phyloP scores from a whole-genome alignment of 2,329 filamentous ascomycete genomes.

The Xylaria digitata region DNA sequence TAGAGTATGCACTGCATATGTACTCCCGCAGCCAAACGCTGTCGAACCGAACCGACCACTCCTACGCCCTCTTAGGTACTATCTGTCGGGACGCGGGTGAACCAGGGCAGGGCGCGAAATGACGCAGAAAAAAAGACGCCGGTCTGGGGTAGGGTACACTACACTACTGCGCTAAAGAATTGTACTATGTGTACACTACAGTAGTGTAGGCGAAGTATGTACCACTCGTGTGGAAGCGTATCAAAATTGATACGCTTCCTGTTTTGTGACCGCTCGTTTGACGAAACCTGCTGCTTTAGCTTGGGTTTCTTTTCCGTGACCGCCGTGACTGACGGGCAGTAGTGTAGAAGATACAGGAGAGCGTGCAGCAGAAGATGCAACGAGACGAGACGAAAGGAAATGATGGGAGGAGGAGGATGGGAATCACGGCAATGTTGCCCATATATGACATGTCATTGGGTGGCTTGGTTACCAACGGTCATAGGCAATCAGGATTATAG shows the following conservation, averaged over 20 bases:
- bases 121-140: background rate
- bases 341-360: background rate
- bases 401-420: background rate
- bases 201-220: slow-evolving; percentile 8
- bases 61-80: too few relatives aligned
- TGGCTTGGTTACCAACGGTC: slow-evolving; percentile 1
- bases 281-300: slow-evolving; percentile 10
- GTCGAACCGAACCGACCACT: slow-evolving; percentile 13
- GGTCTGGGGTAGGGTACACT: background rate
- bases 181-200: too few relatives aligned
- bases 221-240: slow-evolving; percentile 23
- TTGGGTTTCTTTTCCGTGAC: background rate
- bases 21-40: slow-evolving; percentile 15
- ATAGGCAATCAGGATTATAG: slow-evolving; percentile 9
- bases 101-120: slow-evolving; percentile 1
- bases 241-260: background rate
- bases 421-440: background rate
- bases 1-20: slow-evolving; percentile 3
- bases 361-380: background rate
- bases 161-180: background rate
- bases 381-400: background rate
- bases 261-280: background rate
- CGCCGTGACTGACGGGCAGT: background rate
- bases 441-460: slow-evolving; percentile 11
- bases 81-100: too few relatives aligned